phyloP scores from a whole-genome alignment of 192 early-diverging fungal genomes.

The Umbelopsis sp. region DNA sequence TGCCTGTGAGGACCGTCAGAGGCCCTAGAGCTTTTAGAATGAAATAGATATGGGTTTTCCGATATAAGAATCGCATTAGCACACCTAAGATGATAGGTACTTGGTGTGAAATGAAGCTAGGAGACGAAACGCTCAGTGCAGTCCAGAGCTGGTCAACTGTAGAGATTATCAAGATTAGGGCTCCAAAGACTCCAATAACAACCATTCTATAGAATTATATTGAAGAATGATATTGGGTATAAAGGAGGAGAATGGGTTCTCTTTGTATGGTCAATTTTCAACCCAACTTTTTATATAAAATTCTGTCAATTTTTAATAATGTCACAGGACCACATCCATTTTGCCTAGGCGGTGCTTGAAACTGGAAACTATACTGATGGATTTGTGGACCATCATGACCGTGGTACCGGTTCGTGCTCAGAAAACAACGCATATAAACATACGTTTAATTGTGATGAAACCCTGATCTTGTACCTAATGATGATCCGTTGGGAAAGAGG shows the following conservation, averaged over 20 bases:
- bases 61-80: neutral
- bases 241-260: neutral
- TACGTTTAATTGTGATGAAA: too few relatives aligned
- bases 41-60: neutral
- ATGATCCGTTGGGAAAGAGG: too few relatives aligned
- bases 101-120: constrained; percentile 1
- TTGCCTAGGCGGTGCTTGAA: too few relatives aligned
- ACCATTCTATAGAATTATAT: neutral
- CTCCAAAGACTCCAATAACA: constrained; percentile 1
- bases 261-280: too few relatives aligned
- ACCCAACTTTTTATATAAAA: too few relatives aligned
- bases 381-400: too few relatives aligned
- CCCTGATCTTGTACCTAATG: too few relatives aligned
- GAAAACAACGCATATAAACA: too few relatives aligned
- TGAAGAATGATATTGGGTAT: neutral
- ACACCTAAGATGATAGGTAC: neutral
- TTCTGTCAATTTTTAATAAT: neutral
- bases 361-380: too few relatives aligned
- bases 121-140: neutral
- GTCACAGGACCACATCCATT: neutral
- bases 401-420: too few relatives aligned
- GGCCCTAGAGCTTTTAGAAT: neutral
- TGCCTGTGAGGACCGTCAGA: constrained; percentile 1
- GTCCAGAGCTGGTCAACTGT: constrained; percentile 14
- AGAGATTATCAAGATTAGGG: neutral